A percentile compares a stretch with the other conserved stretches of the same genome.
Evolutionary conservation across 2,329 filamentous ascomycete genomes (phyloP).

Genomic region (Phialophora chinensis): DNA sequence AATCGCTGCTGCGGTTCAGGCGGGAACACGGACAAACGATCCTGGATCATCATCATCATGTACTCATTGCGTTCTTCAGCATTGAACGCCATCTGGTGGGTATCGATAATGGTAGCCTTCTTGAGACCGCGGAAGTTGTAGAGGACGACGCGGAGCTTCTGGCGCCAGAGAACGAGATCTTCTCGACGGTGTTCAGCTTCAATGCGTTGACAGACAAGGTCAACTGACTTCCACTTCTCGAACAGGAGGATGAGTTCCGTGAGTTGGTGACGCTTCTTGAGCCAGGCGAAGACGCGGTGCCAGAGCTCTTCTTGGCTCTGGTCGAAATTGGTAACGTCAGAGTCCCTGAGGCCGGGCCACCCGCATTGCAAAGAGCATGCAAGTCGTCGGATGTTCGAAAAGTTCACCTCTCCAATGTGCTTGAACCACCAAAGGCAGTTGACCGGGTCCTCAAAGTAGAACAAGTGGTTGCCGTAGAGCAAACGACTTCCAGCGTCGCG

Average conservation of each 20-base stretch:
- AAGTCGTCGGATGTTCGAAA: slow-evolving; percentile 23
- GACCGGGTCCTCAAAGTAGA: slow-evolving; percentile 29
- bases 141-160: background rate
- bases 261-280: slow-evolving; percentile 25
- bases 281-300: slow-evolving; percentile 25
- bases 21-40: background rate
- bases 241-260: slow-evolving; percentile 20
- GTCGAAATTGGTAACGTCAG: slow-evolving; percentile 5
- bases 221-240: slow-evolving; percentile 9
- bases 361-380: slow-evolving; percentile 25
- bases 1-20: background rate
- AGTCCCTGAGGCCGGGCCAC: background rate
- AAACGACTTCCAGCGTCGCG: slow-evolving; percentile 11
- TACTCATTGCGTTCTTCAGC: background rate
- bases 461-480: slow-evolving; percentile 27
- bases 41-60: slow-evolving; percentile 1
- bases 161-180: slow-evolving; percentile 6
- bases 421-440: slow-evolving; percentile 33
- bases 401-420: slow-evolving; percentile 30
- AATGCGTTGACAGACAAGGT: background rate
- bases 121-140: slow-evolving; percentile 10
- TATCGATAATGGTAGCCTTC: background rate
- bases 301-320: slow-evolving; percentile 31
- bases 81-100: background rate
- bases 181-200: background rate